A percentile compares a stretch with the other conserved stretches of the same genome.
phyloP scores from a whole-genome alignment of 2,329 filamentous ascomycete species.

The Tolypocladium album region DNA sequence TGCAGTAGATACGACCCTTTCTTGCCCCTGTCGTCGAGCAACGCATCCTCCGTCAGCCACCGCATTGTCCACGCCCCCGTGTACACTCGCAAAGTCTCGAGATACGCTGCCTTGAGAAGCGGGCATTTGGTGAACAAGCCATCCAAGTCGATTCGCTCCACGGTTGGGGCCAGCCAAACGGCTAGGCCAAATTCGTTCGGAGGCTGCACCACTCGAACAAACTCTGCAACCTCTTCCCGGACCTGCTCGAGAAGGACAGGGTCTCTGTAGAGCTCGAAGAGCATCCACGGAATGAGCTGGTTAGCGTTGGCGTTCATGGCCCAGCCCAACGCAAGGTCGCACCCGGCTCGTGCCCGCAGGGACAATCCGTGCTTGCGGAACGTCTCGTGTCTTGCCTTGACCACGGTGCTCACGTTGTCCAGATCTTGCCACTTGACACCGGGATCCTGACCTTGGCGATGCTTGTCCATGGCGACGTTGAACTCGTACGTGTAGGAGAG shows the following conservation, averaged over 20 bases:
- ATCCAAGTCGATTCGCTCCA: constrained; percentile 24
- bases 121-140: constrained; percentile 24
- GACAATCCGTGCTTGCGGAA: constrained; percentile 18
- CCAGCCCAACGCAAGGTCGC: constrained; percentile 26
- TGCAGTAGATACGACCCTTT: constrained; percentile 16
- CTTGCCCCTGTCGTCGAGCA: constrained; percentile 14
- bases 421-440: constrained; percentile 25
- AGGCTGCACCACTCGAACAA: constrained; percentile 19
- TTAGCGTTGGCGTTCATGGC: constrained; percentile 26
- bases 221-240: constrained; percentile 25
- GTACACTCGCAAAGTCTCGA: constrained; percentile 29
- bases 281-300: constrained; percentile 27
- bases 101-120: constrained; percentile 25
- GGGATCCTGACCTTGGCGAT: constrained; percentile 18
- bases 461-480: constrained; percentile 22
- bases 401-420: constrained; percentile 21
- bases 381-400: constrained; percentile 18
- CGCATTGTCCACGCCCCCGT: constrained; percentile 21
- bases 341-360: constrained; percentile 19
- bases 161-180: constrained; percentile 21
- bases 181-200: constrained; percentile 23
- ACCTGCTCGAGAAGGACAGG: constrained; percentile 24
- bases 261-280: constrained; percentile 28
- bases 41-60: constrained; percentile 19
- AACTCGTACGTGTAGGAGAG: constrained; percentile 20